A percentile compares a stretch with the other conserved stretches of the same genome.
Conservation (phyloP, 2,329 filamentous ascomycete species). For the Monilinia fructicola region DNA sequence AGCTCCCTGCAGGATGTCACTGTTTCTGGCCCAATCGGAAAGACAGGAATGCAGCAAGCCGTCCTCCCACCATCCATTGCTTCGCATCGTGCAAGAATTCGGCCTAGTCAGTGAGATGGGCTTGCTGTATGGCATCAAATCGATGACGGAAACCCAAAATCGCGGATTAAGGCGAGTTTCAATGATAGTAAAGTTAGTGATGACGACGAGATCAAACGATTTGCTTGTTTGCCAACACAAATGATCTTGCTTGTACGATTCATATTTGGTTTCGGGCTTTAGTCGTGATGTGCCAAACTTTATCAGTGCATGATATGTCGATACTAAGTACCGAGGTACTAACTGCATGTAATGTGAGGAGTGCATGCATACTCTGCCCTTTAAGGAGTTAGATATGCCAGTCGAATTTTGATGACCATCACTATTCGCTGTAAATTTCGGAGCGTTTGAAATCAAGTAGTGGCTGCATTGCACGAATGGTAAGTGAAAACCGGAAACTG, state of each 20-base stretch:
- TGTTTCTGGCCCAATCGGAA: background rate
- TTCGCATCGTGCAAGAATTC: background rate
- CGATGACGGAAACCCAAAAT: background rate
- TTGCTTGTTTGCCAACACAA: background rate
- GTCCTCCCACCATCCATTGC: background rate
- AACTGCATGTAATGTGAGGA: background rate
- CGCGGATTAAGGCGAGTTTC: background rate
- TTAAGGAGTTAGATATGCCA: conserved; percentile 4
- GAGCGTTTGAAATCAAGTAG: too few species aligned
- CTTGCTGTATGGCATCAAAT: background rate
- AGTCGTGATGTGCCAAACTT: too few species aligned
- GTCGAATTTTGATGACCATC: background rate
- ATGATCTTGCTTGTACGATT: conserved; percentile 2
- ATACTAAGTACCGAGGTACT: too few species aligned
- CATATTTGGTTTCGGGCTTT: background rate
- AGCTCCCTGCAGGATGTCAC: background rate
- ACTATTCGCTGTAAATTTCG: background rate
- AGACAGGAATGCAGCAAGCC: background rate
- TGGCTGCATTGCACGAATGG: too few species aligned
- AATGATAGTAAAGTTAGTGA: background rate
- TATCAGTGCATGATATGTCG: too few species aligned
- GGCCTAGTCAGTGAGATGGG: background rate
- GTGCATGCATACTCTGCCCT: conserved; percentile 4
- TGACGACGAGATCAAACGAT: background rate
- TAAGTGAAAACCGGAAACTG: too few species aligned